phyloP scores from a whole-genome alignment of 2,329 filamentous ascomycete genomes.

The Epichloe coenophiala region DNA sequence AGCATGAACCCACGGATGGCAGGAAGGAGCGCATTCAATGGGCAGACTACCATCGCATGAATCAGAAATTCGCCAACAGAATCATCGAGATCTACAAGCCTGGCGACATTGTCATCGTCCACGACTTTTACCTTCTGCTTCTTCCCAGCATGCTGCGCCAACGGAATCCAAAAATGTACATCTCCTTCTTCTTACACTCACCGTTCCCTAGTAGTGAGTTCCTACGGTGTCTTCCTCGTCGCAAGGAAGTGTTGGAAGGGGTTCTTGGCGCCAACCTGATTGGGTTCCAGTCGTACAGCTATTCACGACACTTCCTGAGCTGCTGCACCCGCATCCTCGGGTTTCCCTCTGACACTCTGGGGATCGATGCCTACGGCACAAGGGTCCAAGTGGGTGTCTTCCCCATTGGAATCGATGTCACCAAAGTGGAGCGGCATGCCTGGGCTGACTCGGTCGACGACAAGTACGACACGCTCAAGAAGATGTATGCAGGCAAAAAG shows the following conservation, averaged over 20 bases:
- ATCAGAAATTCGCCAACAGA: slow-evolving; percentile 79
- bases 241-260: slow-evolving; percentile 83
- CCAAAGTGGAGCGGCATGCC: slow-evolving; percentile 60
- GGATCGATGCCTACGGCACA: slow-evolving; percentile 78
- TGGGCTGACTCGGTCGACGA: slow-evolving; percentile 58
- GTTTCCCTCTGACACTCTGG: slow-evolving; percentile 74
- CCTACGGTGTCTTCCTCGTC: slow-evolving; percentile 71
- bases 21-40: slow-evolving; percentile 70
- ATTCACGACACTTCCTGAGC: slow-evolving; percentile 85
- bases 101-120: slow-evolving; percentile 82
- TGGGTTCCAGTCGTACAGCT: slow-evolving; percentile 91
- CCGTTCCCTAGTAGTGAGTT: slow-evolving; percentile 96
- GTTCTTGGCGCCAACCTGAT: slow-evolving; percentile 85
- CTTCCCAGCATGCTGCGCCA: slow-evolving; percentile 82
- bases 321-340: slow-evolving; percentile 84
- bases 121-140: slow-evolving; percentile 88
- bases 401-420: slow-evolving; percentile 87
- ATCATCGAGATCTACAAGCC: slow-evolving; percentile 84
- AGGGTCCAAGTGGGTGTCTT: slow-evolving; percentile 88
- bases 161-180: slow-evolving; percentile 75
- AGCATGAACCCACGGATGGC: slow-evolving; percentile 79
- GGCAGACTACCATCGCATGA: slow-evolving; percentile 88
- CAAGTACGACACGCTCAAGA: slow-evolving; percentile 58
- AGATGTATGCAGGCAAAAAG: slow-evolving; percentile 78
- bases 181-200: slow-evolving; percentile 86